Evolutionary conservation across 805 yeast species (phyloP), one percentile per base, ranked within the genome.

Genomic region (Wickerhamiella nectarea): DNA sequence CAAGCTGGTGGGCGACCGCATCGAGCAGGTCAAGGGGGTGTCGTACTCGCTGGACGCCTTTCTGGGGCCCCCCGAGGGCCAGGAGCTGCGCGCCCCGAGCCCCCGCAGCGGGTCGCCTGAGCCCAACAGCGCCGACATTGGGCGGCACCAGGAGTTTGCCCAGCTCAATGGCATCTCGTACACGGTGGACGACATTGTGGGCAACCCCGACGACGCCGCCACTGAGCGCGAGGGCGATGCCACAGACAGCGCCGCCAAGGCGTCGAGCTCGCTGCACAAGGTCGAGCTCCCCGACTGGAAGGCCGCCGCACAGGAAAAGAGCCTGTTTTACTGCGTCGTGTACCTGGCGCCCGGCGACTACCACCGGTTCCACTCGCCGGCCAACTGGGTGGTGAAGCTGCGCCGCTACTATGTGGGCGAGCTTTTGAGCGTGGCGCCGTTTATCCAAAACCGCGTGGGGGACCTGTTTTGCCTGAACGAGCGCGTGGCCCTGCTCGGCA

Each of bases 321-420:
- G 76, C 52, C 66, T 91, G 45, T 89, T 71, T 56, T 91, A 80
- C 61, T 80, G 95, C 1, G 99, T 91, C 15, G 84, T 91, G 15
- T 91, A 91, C 59, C 69, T 91, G 43, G 95, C 97, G 0, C 99
- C 99, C 0, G 99, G 99, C 33, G 98, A 91, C 60, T 91, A 91
- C 62, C 99, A 91, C 63, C 79, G 94, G 49, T 91, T 80, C 65
- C 99, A 91, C 60, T 84, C 97, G 9, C 98, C 99, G 2, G 74
- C 85, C 1, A 80, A 82, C 58, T 91, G 99, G 99, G 96, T 91
- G 17, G 78, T 93, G 38, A 84, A 91, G 14, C 61, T 83, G 43
- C 78, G 99, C 58, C 80, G 97, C 50, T 96, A 91, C 64, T 91
- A 89, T 58, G 82, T 87, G 24, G 99, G 99, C 19, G 95, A 91